These are phyloP conservation scores for Aspergillus sojae DNA, from an alignment of 2,329 filamentous ascomycete species.

Conservation along the genomic window DNA sequence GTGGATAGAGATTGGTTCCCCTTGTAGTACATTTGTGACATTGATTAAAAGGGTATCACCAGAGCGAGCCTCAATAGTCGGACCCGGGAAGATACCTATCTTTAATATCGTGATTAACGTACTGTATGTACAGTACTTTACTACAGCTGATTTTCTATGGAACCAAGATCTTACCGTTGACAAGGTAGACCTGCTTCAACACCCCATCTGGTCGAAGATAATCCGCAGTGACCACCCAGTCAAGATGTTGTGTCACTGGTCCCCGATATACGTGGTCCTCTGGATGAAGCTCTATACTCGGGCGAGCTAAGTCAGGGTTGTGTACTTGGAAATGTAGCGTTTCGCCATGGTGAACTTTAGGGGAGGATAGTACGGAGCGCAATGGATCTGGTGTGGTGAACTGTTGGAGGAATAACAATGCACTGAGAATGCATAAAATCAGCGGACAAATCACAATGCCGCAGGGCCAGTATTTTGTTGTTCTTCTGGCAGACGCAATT, in stretches of 20 bases:
- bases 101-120: neutral
- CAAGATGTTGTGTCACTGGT: conserved; percentile 34
- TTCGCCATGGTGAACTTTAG: neutral
- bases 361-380: neutral
- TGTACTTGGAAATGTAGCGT: neutral
- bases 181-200: conserved; percentile 51
- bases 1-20: conserved; percentile 48
- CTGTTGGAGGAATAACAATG: conserved; percentile 19
- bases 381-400: neutral
- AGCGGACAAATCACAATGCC: conserved; percentile 19
- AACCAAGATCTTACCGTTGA: conserved; percentile 45
- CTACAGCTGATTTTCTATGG: neutral
- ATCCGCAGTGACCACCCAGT: conserved; percentile 47
- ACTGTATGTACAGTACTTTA: neutral
- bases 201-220: conserved; percentile 54
- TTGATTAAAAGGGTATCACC: conserved; percentile 50
- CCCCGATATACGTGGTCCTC: conserved; percentile 45
- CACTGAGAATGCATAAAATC: conserved; percentile 18
- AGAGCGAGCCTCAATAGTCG: conserved; percentile 51
- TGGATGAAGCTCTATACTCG: conserved; percentile 42
- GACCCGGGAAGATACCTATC: conserved; percentile 50
- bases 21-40: conserved; percentile 44
- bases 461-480: conserved; percentile 10
- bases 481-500: no score
- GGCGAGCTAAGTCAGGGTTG: conserved; percentile 17